A percentile compares a stretch with the other conserved stretches of the same genome.
Evolutionary conservation across 169 alveolate species (phyloP).

Genomic region (Cryptosporidium andersoni): DNA sequence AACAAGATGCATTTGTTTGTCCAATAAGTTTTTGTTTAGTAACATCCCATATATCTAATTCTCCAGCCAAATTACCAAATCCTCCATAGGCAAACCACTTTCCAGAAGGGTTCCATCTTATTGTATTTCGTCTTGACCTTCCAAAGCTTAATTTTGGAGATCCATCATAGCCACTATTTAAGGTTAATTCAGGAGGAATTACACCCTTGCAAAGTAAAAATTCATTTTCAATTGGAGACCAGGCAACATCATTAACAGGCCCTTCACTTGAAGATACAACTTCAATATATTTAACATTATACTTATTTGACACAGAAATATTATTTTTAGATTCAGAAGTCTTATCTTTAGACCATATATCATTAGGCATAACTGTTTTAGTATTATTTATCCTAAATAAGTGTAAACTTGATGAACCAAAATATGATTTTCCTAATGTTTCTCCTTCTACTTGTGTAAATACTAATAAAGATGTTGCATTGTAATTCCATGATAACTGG

Average conservation of each 20-base stretch:
- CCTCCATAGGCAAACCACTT: constrained; percentile 77
- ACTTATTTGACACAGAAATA: constrained; percentile 9
- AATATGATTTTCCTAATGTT: constrained; percentile 57
- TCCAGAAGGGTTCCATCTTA: constrained; percentile 76
- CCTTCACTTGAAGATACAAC: constrained; percentile 71
- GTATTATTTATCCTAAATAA: constrained; percentile 23
- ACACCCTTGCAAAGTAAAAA: constrained; percentile 76
- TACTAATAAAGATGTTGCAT: constrained; percentile 8
- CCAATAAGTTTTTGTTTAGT: constrained; percentile 60
- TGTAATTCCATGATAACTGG: constrained; percentile 59
- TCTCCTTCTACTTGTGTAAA: constrained; percentile 66
- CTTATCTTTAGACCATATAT: neutral
- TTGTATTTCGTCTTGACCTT: constrained; percentile 68
- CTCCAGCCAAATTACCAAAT: constrained; percentile 77
- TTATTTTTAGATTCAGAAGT: neutral
- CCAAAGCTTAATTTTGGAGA: constrained; percentile 43
- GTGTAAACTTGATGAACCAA: constrained; percentile 63
- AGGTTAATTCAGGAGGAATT: constrained; percentile 73
- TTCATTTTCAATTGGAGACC: constrained; percentile 78
- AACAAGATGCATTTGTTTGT: constrained; percentile 65
- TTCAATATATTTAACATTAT: constrained; percentile 17
- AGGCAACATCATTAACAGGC: constrained; percentile 74
- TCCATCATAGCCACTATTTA: constrained; percentile 45
- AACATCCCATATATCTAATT: constrained; percentile 69
- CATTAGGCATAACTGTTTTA: constrained; percentile 15